These are phyloP conservation scores for Pyrenochaeta sp. DNA, from an alignment of 2,329 filamentous ascomycete genomes.

Conservation along the genomic window DNA sequence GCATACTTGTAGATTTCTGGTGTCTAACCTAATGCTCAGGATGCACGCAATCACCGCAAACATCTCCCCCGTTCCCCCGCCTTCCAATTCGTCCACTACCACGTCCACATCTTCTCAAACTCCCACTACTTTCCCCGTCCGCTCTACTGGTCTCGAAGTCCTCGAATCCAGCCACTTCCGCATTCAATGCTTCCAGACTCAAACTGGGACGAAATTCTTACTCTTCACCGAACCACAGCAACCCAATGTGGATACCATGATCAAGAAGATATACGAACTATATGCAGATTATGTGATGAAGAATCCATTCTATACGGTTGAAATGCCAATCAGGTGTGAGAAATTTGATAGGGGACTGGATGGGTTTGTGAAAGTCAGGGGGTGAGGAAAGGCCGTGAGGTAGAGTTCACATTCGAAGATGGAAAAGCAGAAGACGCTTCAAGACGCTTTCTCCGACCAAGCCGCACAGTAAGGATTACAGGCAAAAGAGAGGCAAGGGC, in stretches of 20 bases:
- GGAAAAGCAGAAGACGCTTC: background rate
- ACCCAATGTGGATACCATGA: conserved; percentile 83
- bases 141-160: conserved; percentile 82
- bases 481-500: background rate
- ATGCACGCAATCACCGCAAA: conserved; percentile 69
- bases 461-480: background rate
- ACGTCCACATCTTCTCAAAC: conserved; percentile 23
- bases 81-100: conserved; percentile 31
- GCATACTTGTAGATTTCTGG: background rate
- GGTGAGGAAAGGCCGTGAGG: conserved; percentile 23
- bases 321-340: conserved; percentile 97
- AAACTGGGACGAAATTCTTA: conserved; percentile 94
- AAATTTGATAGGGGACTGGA: conserved; percentile 88
- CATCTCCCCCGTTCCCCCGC: conserved; percentile 47
- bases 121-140: conserved; percentile 51
- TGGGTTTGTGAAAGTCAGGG: conserved; percentile 73
- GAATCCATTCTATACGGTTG: conserved; percentile 97
- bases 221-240: conserved; percentile 92
- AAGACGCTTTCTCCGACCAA: background rate
- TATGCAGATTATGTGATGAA: conserved; percentile 99
- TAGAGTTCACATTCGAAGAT: background rate
- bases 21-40: conserved; percentile 41
- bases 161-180: conserved; percentile 95
- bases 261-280: conserved; percentile 88
- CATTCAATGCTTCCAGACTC: conserved; percentile 92